These are phyloP conservation scores for Leptodermis oblonga DNA, from an alignment of 257 asterid genomes.

Conservation along the genomic window DNA sequence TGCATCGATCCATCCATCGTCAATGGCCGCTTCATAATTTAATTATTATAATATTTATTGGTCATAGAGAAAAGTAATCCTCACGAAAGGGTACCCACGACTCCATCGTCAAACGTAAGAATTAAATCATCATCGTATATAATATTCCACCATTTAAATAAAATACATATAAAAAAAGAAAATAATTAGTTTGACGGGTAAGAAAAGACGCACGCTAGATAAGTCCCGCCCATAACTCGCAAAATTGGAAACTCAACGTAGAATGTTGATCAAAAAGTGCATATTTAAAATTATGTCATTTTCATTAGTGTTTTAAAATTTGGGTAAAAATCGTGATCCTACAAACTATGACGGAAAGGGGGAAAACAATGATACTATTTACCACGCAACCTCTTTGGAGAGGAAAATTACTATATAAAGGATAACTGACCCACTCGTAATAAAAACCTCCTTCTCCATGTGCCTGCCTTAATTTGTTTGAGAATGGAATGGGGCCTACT, in stretches of 20 bases:
- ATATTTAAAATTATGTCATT: no score
- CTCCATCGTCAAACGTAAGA: no score
- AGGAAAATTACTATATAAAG: constrained; percentile 36
- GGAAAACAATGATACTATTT: constrained; percentile 16
- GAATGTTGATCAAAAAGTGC: no score
- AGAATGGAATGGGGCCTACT: constrained; percentile 33
- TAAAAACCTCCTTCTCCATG: constrained; percentile 28
- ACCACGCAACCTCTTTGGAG: constrained; percentile 37
- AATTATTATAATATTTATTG: background rate
- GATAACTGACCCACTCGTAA: constrained; percentile 40
- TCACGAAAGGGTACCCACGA: background rate
- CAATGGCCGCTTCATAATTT: no score
- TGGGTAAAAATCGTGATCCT: no score
- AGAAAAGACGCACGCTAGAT: no score
- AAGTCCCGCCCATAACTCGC: no score
- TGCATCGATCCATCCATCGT: background rate
- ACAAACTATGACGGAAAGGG: background rate
- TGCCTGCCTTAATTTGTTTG: constrained; percentile 25
- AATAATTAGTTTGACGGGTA: background rate
- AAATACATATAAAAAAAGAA: no score
- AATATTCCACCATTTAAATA: no score
- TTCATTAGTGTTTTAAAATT: no score
- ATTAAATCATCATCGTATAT: no score
- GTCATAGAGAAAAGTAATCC: background rate
- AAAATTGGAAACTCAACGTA: no score